Conservation (phyloP, 1,139 yeast genomes). For the Scheffersomyces titani region DNA sequence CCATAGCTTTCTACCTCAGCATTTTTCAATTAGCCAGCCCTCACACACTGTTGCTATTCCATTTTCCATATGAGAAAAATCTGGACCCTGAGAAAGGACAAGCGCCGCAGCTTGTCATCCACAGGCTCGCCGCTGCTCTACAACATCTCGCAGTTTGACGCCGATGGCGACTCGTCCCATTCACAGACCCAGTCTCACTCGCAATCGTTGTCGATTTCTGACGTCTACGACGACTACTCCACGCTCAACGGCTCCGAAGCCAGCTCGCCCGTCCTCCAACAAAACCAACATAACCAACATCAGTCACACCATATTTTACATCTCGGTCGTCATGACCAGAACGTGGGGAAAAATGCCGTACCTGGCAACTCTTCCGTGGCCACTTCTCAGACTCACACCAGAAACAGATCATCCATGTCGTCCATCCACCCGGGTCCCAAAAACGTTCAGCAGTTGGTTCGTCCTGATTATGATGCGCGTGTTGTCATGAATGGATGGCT, state of each 20-base stretch:
- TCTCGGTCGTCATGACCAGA: neutral
- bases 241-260: constrained; percentile 11
- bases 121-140: constrained; percentile 4
- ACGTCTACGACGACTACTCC: constrained; percentile 14
- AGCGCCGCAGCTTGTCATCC: constrained; percentile 24
- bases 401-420: neutral
- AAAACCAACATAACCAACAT: neutral
- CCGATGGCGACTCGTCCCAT: neutral
- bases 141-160: neutral
- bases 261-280: neutral
- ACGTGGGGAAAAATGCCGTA: neutral
- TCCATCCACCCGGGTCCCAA: constrained; percentile 2
- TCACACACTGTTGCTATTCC: neutral
- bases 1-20: neutral
- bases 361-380: neutral
- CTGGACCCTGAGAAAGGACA: constrained; percentile 33
- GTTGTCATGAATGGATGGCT: constrained; percentile 43
- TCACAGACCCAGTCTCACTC: neutral
- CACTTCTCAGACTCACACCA: neutral
- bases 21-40: neutral
- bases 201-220: constrained; percentile 6
- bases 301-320: neutral
- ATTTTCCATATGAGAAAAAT: constrained; percentile 26
- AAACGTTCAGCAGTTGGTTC: constrained; percentile 22
- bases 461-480: constrained; percentile 36